Evolutionary conservation across 1,284 basidiomycete genomes (phyloP), one percentile per base, ranked within the genome.

Genomic region (Rhodotorula sp.): DNA sequence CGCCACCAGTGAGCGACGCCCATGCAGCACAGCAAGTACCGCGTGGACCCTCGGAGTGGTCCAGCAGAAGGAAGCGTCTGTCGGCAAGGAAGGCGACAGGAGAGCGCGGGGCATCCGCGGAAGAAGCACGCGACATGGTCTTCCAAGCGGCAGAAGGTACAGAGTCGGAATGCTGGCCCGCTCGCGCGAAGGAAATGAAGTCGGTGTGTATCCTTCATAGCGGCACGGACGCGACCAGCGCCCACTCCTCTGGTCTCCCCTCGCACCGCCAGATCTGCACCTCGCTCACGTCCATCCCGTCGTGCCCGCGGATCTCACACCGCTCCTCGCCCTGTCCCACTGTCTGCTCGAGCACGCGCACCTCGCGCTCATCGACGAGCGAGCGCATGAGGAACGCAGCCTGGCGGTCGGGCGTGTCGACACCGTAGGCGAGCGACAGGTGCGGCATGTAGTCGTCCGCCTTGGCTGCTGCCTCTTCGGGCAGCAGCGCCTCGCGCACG

Each of bases 401-500:
- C 21, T 19, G 49, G 19, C 34, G 56, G 25, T 50, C 25, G 14
- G 60, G 56, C 4, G 23, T 55, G 41, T 67, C 63, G 14, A 27
- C n/a, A 14, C 70, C 70, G 48, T 74, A 74, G 27, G 61, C 46
- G 8, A 74, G 48, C 1, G 45, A 52, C 13, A 70, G 50, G 52
- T 74, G 73, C 25, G 73, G 73, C 48, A 74, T 66, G 46, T 66
- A 74, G 7, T 70, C 70, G 49, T 72, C 70, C 13, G 34, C 17
- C 34, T 21, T 41, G 16, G 8, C 21, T 5, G 23, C 56, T 13
- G n/a, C 19, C 1, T 60, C n/a, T 8, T 49, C 55, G 14, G 48
- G 25, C 8, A 62, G 34, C 9, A 66, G 52, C 2, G n/a, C 45
- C 16, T 12, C n/a, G 5, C 68, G 54, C 0, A 64, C 55, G 1